phyloP scores from a whole-genome alignment of 2,329 filamentous ascomycete species.

The Catunica adiposa region DNA sequence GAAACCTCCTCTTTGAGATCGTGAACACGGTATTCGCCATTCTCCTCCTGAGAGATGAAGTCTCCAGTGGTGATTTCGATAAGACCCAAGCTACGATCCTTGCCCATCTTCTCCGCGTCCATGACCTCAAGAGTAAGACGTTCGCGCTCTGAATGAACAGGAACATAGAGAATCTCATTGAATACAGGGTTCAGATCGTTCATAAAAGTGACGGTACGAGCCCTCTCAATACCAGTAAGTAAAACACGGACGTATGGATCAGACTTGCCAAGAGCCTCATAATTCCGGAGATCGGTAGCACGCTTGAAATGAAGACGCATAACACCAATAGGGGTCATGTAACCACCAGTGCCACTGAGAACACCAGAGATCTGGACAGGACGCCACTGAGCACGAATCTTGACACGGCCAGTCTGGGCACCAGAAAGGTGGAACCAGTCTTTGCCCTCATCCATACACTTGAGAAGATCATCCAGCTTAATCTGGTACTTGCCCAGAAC shows the following conservation, averaged over 20 bases:
- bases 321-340: conserved; percentile 84
- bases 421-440: conserved; percentile 89
- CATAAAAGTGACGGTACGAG: conserved; percentile 82
- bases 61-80: conserved; percentile 63
- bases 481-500: conserved; percentile 87
- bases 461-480: conserved; percentile 83
- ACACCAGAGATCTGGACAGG: conserved; percentile 75
- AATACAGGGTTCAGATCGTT: conserved; percentile 92
- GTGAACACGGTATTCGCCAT: conserved; percentile 64
- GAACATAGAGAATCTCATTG: conserved; percentile 90
- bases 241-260: conserved; percentile 85
- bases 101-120: conserved; percentile 85
- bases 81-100: conserved; percentile 73
- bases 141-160: conserved; percentile 71
- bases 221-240: conserved; percentile 79
- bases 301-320: conserved; percentile 85
- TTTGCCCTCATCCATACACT: conserved; percentile 78
- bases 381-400: conserved; percentile 89
- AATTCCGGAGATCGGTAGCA: conserved; percentile 69
- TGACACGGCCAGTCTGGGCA: conserved; percentile 66
- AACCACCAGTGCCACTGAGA: conserved; percentile 64
- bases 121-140: conserved; percentile 83
- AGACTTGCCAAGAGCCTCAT: conserved; percentile 91
- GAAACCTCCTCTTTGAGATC: conserved; percentile 55
- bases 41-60: conserved; percentile 61